Conservation (phyloP, 2,329 filamentous ascomycete species). For the Diaporthe eres region DNA sequence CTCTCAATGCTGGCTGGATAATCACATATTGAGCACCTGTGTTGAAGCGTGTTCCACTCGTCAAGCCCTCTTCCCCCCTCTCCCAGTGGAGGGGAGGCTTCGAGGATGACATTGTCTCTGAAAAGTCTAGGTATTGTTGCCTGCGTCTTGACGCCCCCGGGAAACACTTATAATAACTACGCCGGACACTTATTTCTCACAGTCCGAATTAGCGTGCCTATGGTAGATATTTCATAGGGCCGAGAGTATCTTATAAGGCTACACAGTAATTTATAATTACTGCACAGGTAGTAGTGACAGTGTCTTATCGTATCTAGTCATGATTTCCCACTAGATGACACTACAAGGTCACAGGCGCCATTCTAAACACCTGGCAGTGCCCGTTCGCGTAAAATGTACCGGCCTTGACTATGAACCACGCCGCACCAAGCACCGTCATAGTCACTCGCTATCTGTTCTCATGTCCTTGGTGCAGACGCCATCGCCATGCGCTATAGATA, state of each 20-base stretch:
- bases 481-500: not conserved
- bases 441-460: not conserved
- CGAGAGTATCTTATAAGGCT: not conserved
- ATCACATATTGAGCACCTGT: not conserved
- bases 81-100: too few relatives aligned
- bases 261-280: not conserved
- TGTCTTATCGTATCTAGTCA: not conserved
- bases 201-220: not conserved
- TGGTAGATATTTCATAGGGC: too few relatives aligned
- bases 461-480: not conserved
- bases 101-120: not conserved
- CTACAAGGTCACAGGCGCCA: not conserved
- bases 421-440: not conserved
- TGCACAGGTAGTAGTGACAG: not conserved
- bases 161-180: not conserved
- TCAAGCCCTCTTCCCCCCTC: too few relatives aligned
- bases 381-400: not conserved
- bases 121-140: not conserved
- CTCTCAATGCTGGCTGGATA: not conserved
- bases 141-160: not conserved
- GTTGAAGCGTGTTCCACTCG: not conserved
- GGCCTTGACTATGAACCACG: not conserved
- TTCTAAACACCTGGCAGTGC: not conserved
- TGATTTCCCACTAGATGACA: not conserved
- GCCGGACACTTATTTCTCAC: not conserved